These are phyloP conservation scores for Drechslerella coelobrocha DNA, from an alignment of 2,329 filamentous ascomycete species.

Conservation along the genomic window DNA sequence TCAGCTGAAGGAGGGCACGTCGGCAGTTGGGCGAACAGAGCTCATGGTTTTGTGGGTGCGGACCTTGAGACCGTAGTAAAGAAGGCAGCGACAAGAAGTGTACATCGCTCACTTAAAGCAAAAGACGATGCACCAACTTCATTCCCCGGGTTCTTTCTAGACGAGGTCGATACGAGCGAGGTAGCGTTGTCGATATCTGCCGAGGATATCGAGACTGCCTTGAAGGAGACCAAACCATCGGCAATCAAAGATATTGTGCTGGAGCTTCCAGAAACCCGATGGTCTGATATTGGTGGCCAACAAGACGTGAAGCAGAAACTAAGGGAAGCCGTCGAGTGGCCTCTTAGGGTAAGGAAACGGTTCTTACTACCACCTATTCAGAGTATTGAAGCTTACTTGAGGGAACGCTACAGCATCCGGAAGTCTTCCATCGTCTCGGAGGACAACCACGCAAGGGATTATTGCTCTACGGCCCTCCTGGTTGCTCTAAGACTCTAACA, in stretches of 20 bases:
- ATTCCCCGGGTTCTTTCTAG: slow-evolving; percentile 43
- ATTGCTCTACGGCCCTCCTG: slow-evolving; percentile 71
- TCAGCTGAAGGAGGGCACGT: slow-evolving; percentile 49
- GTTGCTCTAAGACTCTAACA: slow-evolving; percentile 72
- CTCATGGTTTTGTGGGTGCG: slow-evolving; percentile 55
- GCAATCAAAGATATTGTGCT: slow-evolving; percentile 72
- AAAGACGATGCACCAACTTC: not conserved
- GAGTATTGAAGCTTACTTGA: not conserved
- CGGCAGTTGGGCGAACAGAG: slow-evolving; percentile 51
- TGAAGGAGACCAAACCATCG: slow-evolving; percentile 68
- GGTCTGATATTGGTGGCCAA: slow-evolving; percentile 71
- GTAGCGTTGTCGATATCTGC: slow-evolving; percentile 33
- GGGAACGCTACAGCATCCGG: slow-evolving; percentile 51
- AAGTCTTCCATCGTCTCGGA: slow-evolving; percentile 54
- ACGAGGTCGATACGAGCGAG: slow-evolving; percentile 26
- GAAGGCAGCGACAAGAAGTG: slow-evolving; percentile 45
- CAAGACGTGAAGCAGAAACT: slow-evolving; percentile 64
- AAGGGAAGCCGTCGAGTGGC: slow-evolving; percentile 55
- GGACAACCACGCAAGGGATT: slow-evolving; percentile 67
- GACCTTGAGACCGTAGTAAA: slow-evolving; percentile 53
- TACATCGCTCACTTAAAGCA: slow-evolving; percentile 32
- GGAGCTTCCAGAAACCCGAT: slow-evolving; percentile 70
- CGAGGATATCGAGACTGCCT: slow-evolving; percentile 63
- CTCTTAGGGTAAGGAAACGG: slow-evolving; percentile 50
- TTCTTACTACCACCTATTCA: not conserved